Evolutionary conservation across 768 basidiomycete species (phyloP), one percentile per base, ranked within the genome.

Genomic region (Boletus bicolor): DNA sequence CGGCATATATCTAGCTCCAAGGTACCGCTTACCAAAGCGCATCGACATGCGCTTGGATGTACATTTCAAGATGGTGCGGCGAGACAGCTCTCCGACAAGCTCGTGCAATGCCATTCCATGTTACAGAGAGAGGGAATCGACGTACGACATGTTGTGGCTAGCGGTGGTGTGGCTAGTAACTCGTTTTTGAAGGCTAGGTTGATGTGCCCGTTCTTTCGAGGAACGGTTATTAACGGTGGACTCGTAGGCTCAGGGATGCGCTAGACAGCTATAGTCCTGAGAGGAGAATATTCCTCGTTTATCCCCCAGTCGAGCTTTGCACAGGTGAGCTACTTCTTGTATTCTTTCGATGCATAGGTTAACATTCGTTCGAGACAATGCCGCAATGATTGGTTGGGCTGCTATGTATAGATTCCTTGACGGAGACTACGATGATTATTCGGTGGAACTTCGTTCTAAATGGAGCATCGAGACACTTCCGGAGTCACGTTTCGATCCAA

Each of bases 351-450:
- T 35, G 5, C 50, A 14, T 39, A 28, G 50, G 38, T 49, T 42
- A 24, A 38, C 12, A 44, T 21, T 37, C 30, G 15, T 36, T 24
- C 21, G 60, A 95, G 96, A 98, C 64, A 98, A 98, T 69, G 96
- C 96, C 1, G 95, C 83, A 9, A 98, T 98, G 96, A 91, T 98
- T 61, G 96, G 82, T 2, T 96, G 89, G 90, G 89, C 94, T 4
- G 86, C 91, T 0, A 87, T 95, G 80, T 74, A 86, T 62, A 83
- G 93, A 12, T 89, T 97, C 58, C 76, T 87, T 26, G 74, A 73
- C 0, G 75, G 75, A 4, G 84, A 87, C 54, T 72, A 78, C 43
- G 87, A 87, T 62, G 75, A 79, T 8, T 91, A 86, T 59, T 75
- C 78, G 24, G 76, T 89, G 14, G 79, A 79, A 21, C 72, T 87